Evolutionary conservation across 306 rosid genomes (phyloP).

Genomic region (Quercus berberidifolia): DNA sequence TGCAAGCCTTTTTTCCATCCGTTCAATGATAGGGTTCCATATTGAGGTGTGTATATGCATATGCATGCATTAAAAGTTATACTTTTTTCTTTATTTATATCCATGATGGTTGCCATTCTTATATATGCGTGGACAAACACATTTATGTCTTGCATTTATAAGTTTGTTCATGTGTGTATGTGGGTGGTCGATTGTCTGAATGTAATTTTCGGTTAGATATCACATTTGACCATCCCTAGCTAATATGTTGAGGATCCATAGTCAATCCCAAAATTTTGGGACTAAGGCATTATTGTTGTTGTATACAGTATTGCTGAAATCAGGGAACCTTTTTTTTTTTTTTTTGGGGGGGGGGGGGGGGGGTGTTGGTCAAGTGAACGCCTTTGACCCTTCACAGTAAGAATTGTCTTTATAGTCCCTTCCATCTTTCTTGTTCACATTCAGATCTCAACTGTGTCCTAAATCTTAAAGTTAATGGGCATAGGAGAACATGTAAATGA

Average conservation of each 20-base stretch:
- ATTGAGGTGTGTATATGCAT: neutral
- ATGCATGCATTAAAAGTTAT: neutral
- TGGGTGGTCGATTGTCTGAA: neutral
- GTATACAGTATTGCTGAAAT: neutral
- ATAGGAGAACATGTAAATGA: constrained; percentile 9
- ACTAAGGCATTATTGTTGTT: too few relatives aligned
- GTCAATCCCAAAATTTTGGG: too few relatives aligned
- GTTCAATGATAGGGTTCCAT: too few relatives aligned
- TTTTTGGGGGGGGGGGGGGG: too few relatives aligned
- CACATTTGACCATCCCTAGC: neutral
- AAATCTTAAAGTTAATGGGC: neutral
- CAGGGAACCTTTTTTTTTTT: neutral
- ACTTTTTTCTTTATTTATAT: neutral
- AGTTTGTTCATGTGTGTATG: neutral
- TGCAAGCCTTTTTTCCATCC: too few relatives aligned
- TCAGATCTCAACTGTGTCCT: neutral
- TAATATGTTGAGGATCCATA: too few relatives aligned
- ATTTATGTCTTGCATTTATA: neutral
- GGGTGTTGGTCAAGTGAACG: too few relatives aligned
- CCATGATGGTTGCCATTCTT: neutral
- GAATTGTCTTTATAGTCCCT: neutral
- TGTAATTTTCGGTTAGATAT: neutral
- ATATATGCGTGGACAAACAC: neutral
- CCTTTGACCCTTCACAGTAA: neutral
- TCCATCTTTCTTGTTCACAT: too few relatives aligned